phyloP scores from a whole-genome alignment of 1,284 basidiomycete species.

The Tilletia setariae region DNA sequence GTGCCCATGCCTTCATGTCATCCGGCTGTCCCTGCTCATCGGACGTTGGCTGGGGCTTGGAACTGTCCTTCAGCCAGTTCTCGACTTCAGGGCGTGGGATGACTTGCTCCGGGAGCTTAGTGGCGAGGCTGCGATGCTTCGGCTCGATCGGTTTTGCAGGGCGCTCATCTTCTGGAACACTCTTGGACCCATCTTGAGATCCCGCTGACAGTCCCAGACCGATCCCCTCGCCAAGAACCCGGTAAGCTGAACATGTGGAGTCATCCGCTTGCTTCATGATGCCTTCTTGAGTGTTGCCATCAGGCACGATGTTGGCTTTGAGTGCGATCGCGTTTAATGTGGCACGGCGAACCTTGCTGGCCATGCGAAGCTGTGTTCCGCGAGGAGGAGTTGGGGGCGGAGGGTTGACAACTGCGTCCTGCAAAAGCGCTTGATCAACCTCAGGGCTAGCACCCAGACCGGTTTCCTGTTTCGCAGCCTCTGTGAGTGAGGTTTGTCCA shows the following conservation, averaged over 20 bases:
- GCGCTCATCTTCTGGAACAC: background rate
- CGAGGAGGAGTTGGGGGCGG: background rate
- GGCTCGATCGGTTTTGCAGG: background rate
- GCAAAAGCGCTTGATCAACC: background rate
- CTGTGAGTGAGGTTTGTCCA: too few species aligned
- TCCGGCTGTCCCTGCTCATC: background rate
- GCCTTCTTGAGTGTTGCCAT: conserved; percentile 4
- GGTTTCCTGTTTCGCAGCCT: too few species aligned
- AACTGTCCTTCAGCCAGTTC: conserved; percentile 8
- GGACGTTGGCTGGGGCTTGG: conserved; percentile 4
- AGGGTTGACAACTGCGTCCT: background rate
- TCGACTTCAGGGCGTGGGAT: background rate
- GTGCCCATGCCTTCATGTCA: conserved; percentile 12
- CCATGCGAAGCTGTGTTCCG: background rate
- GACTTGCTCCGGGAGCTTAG: background rate
- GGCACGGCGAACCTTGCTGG: background rate
- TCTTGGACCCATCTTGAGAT: background rate
- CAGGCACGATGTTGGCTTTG: conserved; percentile 1
- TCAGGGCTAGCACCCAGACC: too few species aligned
- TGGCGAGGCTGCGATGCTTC: background rate
- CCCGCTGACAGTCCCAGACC: conserved; percentile 1
- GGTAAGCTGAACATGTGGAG: background rate
- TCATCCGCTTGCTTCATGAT: background rate
- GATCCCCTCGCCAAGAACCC: background rate
- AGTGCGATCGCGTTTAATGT: background rate